Base-by-base conservation (phyloP, 1,139 yeast species). In the Lodderomyces pseudojiufengensis region DNA sequence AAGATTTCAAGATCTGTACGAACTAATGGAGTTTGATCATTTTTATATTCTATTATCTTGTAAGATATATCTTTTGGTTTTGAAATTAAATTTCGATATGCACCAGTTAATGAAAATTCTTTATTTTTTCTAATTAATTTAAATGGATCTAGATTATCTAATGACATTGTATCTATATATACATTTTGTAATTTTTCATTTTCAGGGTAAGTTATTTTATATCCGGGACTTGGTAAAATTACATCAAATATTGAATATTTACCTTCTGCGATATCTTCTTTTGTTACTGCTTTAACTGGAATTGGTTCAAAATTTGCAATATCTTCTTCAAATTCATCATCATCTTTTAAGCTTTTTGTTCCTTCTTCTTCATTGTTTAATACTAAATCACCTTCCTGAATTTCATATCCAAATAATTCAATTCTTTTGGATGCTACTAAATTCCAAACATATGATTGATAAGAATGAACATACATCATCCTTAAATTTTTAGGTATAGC, bases 361-460 rank as follows among this genome's bases (percentile, higher is more conserved):
- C 45, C 53, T 13, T 47, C 52, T 2, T 49, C 54, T 11, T 46
- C 55, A n/a, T n/a, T n/a, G n/a, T n/a, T n/a, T 23, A 72, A 76
- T 2, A 90, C 87, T 47, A 94, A 69, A 55, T 94, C 99, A 16
- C 98, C 99, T 30, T 68, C 82, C 37, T 84, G 81, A 20, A 84
- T 77, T 23, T 72, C 59, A 44, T 77, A 53, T 1, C 97, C 97
- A 59, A 73, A 82, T 39, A 80, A 56, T 49, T 76, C 78, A 36
- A 88, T 68, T 54, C 98, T 73, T 49, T 76, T 78, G 38, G 95
- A 83, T 0, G 90, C 94, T 15, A 83, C 95, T 40, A 71, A 57
- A 54, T 94, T 94, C 99, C 98, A 94, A 29, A 94, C 76, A 51
- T 82, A 92, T 44, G 97, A 87, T 61, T 94, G 98, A 56, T 94